Conservation (phyloP, 768 basidiomycete species). For the Termitomyces sp. region DNA sequence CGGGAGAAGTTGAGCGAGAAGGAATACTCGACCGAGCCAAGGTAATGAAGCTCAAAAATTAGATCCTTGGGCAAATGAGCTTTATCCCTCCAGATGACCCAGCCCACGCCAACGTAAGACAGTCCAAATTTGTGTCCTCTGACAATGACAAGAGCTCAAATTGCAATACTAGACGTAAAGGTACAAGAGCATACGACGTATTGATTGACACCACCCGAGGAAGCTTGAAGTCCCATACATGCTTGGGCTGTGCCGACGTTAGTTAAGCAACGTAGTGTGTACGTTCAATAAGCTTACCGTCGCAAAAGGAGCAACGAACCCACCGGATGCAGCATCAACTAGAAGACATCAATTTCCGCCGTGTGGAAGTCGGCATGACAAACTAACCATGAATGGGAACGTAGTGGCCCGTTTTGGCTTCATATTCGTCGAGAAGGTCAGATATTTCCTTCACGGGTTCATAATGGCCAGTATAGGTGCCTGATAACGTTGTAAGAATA, state of each 20-base stretch:
- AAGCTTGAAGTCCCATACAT: conserved; percentile 59
- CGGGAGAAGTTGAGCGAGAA: conserved; percentile 63
- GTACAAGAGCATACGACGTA: conserved; percentile 31
- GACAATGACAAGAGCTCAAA: not conserved
- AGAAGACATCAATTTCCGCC: conserved; percentile 27
- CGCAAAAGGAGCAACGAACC: conserved; percentile 63
- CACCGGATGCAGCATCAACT: conserved; percentile 65
- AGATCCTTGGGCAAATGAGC: conserved; percentile 61
- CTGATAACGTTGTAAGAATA: conserved; percentile 41
- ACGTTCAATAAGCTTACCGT: conserved; percentile 16
- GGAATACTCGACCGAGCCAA: conserved; percentile 65
- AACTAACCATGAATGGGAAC: conserved; percentile 69
- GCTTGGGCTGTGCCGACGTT: conserved; percentile 36
- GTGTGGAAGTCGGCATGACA: conserved; percentile 26
- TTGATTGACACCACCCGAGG: conserved; percentile 61
- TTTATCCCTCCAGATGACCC: conserved; percentile 64
- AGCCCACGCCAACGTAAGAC: conserved; percentile 57
- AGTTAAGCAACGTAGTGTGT: conserved; percentile 20
- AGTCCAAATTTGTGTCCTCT: conserved; percentile 64
- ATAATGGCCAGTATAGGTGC: conserved; percentile 62
- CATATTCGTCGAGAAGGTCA: conserved; percentile 60
- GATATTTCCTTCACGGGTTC: conserved; percentile 87
- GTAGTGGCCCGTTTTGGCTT: conserved; percentile 50
- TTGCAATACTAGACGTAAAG: no score
- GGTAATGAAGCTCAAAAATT: conserved; percentile 63